phyloP scores from a whole-genome alignment of 192 early-diverging fungal species.

The Backusella tarrabulga region DNA sequence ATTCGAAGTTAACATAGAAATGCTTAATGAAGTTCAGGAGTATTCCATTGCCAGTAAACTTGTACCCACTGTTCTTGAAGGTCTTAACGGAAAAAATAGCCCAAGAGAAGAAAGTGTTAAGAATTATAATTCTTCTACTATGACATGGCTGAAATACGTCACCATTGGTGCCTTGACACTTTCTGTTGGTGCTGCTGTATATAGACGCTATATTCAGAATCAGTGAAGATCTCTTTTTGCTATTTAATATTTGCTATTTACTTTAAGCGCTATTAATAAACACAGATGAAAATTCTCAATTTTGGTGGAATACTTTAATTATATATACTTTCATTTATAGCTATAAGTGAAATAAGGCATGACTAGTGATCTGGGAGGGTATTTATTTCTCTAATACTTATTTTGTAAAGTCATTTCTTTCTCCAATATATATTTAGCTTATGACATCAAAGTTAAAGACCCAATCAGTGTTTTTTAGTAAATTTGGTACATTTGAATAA shows the following conservation, averaged over 20 bases:
- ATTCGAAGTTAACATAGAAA: slow-evolving; percentile 31
- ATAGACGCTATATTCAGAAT: background rate
- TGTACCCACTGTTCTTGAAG: background rate
- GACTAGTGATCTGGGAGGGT: no score
- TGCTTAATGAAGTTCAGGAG: slow-evolving; percentile 31
- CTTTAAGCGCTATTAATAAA: background rate
- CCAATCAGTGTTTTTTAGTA: background rate
- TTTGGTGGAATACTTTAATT: no score
- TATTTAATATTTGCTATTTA: background rate
- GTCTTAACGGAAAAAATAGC: background rate
- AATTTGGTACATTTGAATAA: background rate
- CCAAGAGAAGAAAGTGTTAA: background rate
- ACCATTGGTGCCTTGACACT: background rate
- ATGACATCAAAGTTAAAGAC: no score
- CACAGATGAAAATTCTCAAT: background rate
- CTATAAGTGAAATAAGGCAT: no score
- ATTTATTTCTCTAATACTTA: no score
- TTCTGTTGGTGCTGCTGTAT: slow-evolving; percentile 15
- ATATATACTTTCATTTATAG: no score
- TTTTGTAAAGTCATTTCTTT: no score
- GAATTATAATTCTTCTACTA: background rate
- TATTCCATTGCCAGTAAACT: slow-evolving; percentile 17
- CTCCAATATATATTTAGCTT: no score
- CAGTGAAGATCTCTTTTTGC: background rate
- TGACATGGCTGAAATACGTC: background rate